These are phyloP conservation scores for Capsicum rhomboideum DNA, from an alignment of 257 asterid species.

Conservation along the genomic window DNA sequence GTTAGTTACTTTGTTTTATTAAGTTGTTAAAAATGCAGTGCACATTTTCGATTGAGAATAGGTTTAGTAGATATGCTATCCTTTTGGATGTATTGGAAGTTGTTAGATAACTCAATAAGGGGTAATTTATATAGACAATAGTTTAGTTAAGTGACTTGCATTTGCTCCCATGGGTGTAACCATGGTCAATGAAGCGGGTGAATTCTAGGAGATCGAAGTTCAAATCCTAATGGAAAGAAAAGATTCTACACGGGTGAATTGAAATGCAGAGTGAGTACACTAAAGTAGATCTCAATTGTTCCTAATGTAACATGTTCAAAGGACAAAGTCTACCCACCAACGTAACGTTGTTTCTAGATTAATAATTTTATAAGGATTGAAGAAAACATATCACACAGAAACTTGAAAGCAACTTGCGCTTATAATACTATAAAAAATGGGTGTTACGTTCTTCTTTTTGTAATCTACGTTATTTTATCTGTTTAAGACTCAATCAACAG, in stretches of 20 bases:
- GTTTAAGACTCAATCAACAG: background rate
- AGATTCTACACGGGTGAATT: too few relatives aligned
- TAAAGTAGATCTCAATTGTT: too few relatives aligned
- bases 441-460: background rate
- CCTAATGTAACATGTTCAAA: background rate
- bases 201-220: too few relatives aligned
- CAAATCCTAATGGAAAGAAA: too few relatives aligned
- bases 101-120: background rate
- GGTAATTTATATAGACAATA: background rate
- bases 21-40: background rate
- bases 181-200: too few relatives aligned
- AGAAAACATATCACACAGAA: background rate
- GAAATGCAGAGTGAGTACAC: too few relatives aligned
- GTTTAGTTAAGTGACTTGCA: too few relatives aligned
- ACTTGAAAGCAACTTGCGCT: background rate
- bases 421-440: background rate
- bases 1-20: background rate
- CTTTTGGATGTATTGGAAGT: background rate
- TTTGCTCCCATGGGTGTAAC: too few relatives aligned
- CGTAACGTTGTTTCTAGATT: background rate
- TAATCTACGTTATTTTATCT: background rate
- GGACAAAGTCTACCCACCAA: background rate
- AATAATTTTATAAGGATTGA: background rate
- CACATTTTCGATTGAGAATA: background rate
- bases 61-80: background rate